Conservation (phyloP, 139 green algal genomes). For the Chlamydomonas eustigma region DNA sequence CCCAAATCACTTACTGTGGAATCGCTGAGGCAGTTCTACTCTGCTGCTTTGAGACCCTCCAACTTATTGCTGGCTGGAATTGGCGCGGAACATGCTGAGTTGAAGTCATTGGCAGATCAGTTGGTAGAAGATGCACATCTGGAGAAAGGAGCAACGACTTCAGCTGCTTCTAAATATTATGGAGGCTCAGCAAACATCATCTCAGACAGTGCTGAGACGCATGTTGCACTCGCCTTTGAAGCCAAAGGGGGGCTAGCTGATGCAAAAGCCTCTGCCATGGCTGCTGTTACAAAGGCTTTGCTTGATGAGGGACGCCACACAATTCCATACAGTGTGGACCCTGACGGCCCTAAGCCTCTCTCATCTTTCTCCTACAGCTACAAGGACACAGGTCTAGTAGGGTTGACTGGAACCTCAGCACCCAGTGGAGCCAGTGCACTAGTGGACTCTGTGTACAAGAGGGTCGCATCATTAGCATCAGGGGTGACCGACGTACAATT, state of each 20-base stretch:
- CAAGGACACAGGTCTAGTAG: conserved; percentile 41
- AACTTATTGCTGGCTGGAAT: conserved; percentile 33
- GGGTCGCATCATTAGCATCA: conserved; percentile 30
- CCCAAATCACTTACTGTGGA: conserved; percentile 22
- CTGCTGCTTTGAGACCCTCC: conserved; percentile 16
- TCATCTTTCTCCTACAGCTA: conserved; percentile 34
- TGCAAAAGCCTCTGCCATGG: conserved; percentile 37
- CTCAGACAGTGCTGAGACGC: conserved; percentile 20
- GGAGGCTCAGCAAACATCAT: conserved; percentile 44
- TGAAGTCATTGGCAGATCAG: conserved; percentile 24
- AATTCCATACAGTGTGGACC: conserved; percentile 34
- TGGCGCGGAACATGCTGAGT: conserved; percentile 32
- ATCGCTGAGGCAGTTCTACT: conserved; percentile 33
- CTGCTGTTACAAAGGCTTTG: conserved; percentile 46
- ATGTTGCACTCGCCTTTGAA: conserved; percentile 49
- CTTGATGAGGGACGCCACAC: conserved; percentile 34
- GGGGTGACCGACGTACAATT: conserved; percentile 30
- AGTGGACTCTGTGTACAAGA: conserved; percentile 31
- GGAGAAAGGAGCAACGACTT: background rate
- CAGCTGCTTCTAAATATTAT: conserved; percentile 33
- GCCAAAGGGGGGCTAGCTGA: conserved; percentile 45
- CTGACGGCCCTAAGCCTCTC: conserved; percentile 19
- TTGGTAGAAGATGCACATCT: conserved; percentile 9
- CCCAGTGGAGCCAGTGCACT: conserved; percentile 14
- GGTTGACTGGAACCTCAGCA: conserved; percentile 17